Conservation (phyloP, 768 basidiomycete genomes). For the Mycena kentingensis region DNA sequence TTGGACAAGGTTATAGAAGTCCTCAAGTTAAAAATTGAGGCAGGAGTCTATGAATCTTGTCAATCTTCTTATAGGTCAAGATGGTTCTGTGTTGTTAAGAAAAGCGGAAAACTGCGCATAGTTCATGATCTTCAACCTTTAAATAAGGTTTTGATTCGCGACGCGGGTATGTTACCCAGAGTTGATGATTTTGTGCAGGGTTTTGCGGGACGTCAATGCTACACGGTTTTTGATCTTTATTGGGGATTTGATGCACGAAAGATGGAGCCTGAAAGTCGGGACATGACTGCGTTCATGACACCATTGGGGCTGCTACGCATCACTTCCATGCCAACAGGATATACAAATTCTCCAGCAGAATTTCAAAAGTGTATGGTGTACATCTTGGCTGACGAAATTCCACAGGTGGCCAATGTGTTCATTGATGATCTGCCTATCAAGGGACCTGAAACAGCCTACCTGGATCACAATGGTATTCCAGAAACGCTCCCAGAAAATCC, state of each 20-base stretch:
- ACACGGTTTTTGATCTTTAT: conserved; percentile 19
- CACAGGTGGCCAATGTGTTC: conserved; percentile 27
- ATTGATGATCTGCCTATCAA: conserved; percentile 35
- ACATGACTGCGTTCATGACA: conserved; percentile 28
- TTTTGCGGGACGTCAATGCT: no score
- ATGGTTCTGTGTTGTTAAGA: no score
- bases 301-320: no score
- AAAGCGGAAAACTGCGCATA: no score
- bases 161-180: no score
- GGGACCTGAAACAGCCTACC: conserved; percentile 29
- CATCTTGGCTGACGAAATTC: conserved; percentile 35
- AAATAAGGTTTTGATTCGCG: no score
- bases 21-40: conserved; percentile 6
- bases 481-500: conserved; percentile 24
- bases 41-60: conserved; percentile 12
- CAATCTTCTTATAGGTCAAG: conserved; percentile 9
- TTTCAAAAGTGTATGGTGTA: conserved; percentile 28
- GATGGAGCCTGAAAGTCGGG: conserved; percentile 6
- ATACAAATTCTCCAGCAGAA: conserved; percentile 23
- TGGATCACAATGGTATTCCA: conserved; percentile 17
- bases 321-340: no score
- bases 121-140: no score
- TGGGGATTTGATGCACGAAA: conserved; percentile 19
- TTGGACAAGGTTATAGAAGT: conserved; percentile 9
- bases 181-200: no score